Evolutionary conservation across 257 asterid species (phyloP).

Genomic region (Buddleja alternifolia): DNA sequence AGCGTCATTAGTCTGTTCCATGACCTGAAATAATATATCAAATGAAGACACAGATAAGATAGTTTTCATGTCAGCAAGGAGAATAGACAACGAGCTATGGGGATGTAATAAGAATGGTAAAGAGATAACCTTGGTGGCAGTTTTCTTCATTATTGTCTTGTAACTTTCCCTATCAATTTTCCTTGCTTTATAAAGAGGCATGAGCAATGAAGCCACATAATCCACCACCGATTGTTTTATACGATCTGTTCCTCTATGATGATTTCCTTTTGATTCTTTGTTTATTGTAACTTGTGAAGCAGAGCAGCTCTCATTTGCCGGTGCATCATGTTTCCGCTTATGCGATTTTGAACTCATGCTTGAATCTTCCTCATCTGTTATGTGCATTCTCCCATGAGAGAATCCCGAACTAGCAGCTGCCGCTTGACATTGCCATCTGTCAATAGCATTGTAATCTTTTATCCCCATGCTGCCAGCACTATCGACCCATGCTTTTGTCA

Average conservation of each 20-base stretch:
- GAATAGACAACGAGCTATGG: slow-evolving; percentile 3
- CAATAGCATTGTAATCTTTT: slow-evolving; percentile 94
- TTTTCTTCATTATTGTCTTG: slow-evolving; percentile 96
- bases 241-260: slow-evolving; percentile 77
- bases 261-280: slow-evolving; percentile 59
- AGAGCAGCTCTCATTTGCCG: slow-evolving; percentile 79
- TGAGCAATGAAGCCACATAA: slow-evolving; percentile 89
- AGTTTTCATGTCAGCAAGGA: slow-evolving; percentile 21
- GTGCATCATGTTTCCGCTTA: slow-evolving; percentile 44
- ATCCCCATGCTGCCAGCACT: slow-evolving; percentile 83
- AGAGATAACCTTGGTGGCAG: slow-evolving; percentile 90
- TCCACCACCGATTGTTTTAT: slow-evolving; percentile 91
- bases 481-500: slow-evolving; percentile 98
- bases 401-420: slow-evolving; percentile 95
- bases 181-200: slow-evolving; percentile 97
- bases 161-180: slow-evolving; percentile 89
- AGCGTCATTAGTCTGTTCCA: slow-evolving; percentile 86
- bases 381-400: slow-evolving; percentile 59
- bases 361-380: slow-evolving; percentile 87
- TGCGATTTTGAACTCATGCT: slow-evolving; percentile 54
- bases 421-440: slow-evolving; percentile 99
- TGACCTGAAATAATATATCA: slow-evolving; percentile 62
- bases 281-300: slow-evolving; percentile 72
- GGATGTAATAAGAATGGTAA: slow-evolving; percentile 15
- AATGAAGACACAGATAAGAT: slow-evolving; percentile 29